Base-by-base conservation (phyloP, 2,329 filamentous ascomycete species). In the Penicillium sp. region DNA sequence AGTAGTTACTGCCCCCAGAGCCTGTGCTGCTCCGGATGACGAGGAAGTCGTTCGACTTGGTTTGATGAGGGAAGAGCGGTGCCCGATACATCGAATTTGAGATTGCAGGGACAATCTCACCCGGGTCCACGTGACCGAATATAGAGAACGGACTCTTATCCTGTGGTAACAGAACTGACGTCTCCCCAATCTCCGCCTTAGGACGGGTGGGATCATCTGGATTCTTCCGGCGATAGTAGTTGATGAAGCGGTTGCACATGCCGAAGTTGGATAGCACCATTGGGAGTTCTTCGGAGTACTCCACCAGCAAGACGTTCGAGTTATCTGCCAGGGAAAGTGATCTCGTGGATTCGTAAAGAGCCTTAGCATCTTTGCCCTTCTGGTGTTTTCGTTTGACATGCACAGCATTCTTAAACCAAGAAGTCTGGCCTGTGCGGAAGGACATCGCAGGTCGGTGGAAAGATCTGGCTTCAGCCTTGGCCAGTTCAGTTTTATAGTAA, bases 51-150 rank as follows among this genome's bases (percentile, higher is more conserved):
- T 82, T 89, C 7, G 73, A 69, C 56, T 86, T 85, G 1, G 87
- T 72, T 23, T 80, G 76, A 58, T 98, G 93, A 57, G 85, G 86
- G 73, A 96, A 98, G 18, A 98, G 81, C 0, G 93, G 93, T 3
- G 93, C 90, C 36, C 91, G 81, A 59, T 89, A 97, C 86, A 98
- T 95, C 33, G 87, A 82, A 56, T 97, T 98, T 63, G 95, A 89
- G 11, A 98, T 75, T 1, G 93, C 91, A 1, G 90, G 86, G 3
- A 94, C 87, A 8, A 85, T 87, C 69, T 97, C 87, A 14, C 93
- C 93, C 2, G 89, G 81, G 49, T 94, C 86, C 16, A 98, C 89
- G 23, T 89, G 86, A 16, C 93, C 93, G 59, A 98, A 98, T 36
- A 94, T 86, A 23, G 89, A 87, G 64, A 98, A 98, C 0, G 93